Percentiles rank a stretch among this genome's conserved stretches.
Conservation (phyloP, 2,329 filamentous ascomycete species). For the Orbilia javanica region DNA sequence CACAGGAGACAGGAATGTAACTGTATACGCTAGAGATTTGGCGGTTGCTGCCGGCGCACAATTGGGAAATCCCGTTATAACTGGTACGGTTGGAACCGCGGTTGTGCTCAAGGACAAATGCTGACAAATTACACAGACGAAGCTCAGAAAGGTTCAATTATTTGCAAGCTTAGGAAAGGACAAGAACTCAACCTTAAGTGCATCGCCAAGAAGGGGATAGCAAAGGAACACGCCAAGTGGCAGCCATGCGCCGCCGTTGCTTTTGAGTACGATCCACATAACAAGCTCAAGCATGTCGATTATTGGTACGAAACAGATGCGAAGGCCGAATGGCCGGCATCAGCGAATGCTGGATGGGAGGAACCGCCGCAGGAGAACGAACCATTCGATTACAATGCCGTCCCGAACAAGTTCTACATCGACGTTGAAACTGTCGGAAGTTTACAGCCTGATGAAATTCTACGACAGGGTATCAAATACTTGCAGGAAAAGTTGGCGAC, state of each 20-base stretch:
- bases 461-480: slow-evolving; percentile 87
- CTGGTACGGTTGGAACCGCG: slow-evolving; percentile 74
- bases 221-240: slow-evolving; percentile 99
- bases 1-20: slow-evolving; percentile 87
- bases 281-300: slow-evolving; percentile 91
- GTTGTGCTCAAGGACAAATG: slow-evolving; percentile 68
- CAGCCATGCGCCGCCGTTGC: slow-evolving; percentile 90
- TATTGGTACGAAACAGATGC: slow-evolving; percentile 94
- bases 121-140: slow-evolving; percentile 81
- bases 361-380: slow-evolving; percentile 84
- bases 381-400: slow-evolving; percentile 89
- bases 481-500: slow-evolving; percentile 90
- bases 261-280: slow-evolving; percentile 98
- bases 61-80: slow-evolving; percentile 61
- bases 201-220: slow-evolving; percentile 97
- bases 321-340: slow-evolving; percentile 87
- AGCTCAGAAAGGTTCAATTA: slow-evolving; percentile 83
- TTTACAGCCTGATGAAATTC: slow-evolving; percentile 88
- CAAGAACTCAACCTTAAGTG: slow-evolving; percentile 92
- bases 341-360: slow-evolving; percentile 82
- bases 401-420: slow-evolving; percentile 88
- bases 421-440: slow-evolving; percentile 91
- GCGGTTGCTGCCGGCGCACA: slow-evolving; percentile 70
- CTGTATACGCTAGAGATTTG: slow-evolving; percentile 91
- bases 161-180: slow-evolving; percentile 88